A percentile compares a stretch with the other conserved stretches of the same genome.
phyloP scores from a whole-genome alignment of 148 eudicot genomes.

The Vaccinium myrtillus region DNA sequence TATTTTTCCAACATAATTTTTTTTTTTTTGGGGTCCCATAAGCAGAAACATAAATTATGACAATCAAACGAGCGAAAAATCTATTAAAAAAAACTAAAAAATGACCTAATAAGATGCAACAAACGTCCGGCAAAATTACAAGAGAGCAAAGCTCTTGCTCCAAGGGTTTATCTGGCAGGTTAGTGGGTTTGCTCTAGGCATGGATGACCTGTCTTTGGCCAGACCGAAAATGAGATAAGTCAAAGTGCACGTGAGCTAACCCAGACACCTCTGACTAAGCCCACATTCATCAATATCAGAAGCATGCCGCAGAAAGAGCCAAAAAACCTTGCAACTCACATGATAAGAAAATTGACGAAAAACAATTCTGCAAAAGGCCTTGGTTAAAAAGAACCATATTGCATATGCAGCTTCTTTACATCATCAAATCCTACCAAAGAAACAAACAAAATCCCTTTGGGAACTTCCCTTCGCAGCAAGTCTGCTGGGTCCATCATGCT shows the following conservation, averaged over 20 bases:
- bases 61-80: not conserved
- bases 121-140: not conserved
- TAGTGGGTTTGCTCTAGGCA: too few relatives aligned
- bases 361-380: not conserved
- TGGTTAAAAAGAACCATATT: not conserved
- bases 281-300: not conserved
- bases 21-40: too few relatives aligned
- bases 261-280: not conserved
- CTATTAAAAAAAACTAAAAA: not conserved
- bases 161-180: too few relatives aligned
- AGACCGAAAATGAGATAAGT: too few relatives aligned
- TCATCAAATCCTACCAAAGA: slow-evolving; percentile 11
- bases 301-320: not conserved
- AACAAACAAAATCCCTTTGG: slow-evolving; percentile 11
- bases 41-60: not conserved
- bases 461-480: not conserved
- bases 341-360: not conserved
- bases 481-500: not conserved
- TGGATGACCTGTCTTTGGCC: too few relatives aligned
- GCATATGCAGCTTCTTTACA: slow-evolving; percentile 9
- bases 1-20: not conserved
- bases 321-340: not conserved
- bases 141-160: not conserved
- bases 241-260: fast-evolving
- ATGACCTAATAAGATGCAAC: too few relatives aligned